A percentile compares a stretch with the other conserved stretches of the same genome.
Evolutionary conservation across 2,329 filamentous ascomycete genomes (phyloP).

Genomic region (Dactylellina parvicollis): DNA sequence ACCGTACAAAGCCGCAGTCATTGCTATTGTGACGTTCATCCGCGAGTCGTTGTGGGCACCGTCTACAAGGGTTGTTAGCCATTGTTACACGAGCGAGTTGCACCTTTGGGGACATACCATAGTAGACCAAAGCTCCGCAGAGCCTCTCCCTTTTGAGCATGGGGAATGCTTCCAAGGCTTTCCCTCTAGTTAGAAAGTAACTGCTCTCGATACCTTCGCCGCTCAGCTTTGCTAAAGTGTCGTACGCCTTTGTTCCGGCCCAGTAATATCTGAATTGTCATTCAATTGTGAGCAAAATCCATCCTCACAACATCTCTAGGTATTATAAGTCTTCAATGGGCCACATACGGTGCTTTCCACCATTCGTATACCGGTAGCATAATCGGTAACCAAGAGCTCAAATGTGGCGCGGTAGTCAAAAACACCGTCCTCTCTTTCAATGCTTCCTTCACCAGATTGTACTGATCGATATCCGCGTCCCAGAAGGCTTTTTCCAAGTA

Average conservation of each 20-base stretch:
- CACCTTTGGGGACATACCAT: constrained; percentile 65
- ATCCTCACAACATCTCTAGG: not conserved
- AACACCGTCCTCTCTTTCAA: constrained; percentile 80
- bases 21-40: constrained; percentile 88
- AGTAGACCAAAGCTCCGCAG: constrained; percentile 85
- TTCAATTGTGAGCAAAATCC: constrained; percentile 4
- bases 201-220: constrained; percentile 88
- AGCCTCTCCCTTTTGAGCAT: constrained; percentile 84
- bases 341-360: constrained; percentile 72
- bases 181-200: constrained; percentile 86
- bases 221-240: constrained; percentile 75
- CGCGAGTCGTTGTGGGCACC: constrained; percentile 91
- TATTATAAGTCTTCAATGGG: not conserved
- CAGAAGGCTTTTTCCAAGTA: constrained; percentile 80
- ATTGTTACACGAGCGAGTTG: constrained; percentile 55
- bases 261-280: constrained; percentile 69
- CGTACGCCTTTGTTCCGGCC: constrained; percentile 82
- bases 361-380: constrained; percentile 79
- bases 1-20: constrained; percentile 88
- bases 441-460: constrained; percentile 76
- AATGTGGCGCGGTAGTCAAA: constrained; percentile 77
- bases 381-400: constrained; percentile 78
- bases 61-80: constrained; percentile 64
- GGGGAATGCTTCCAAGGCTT: constrained; percentile 85
- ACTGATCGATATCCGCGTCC: constrained; percentile 79